A percentile compares a stretch with the other conserved stretches of the same genome.
phyloP scores from a whole-genome alignment of 1,284 basidiomycete genomes.

The Laetiporus sulphureus region DNA sequence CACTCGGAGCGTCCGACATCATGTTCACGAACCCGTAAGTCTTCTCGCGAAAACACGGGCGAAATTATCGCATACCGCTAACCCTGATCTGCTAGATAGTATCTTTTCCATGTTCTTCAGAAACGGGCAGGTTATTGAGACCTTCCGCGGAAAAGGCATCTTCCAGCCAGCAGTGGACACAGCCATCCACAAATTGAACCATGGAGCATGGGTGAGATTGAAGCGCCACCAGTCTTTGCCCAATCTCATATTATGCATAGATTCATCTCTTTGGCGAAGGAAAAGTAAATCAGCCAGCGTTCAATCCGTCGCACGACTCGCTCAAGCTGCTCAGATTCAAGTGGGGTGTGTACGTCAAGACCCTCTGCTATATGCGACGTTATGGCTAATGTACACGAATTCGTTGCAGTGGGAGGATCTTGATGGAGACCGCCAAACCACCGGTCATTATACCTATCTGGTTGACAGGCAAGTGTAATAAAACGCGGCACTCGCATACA shows the following conservation, averaged over 20 bases:
- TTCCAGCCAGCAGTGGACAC: slow-evolving; percentile 84
- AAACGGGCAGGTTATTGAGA: slow-evolving; percentile 90
- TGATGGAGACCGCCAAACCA: slow-evolving; percentile 69
- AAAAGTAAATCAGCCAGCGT: slow-evolving; percentile 71
- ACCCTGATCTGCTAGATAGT: slow-evolving; percentile 43
- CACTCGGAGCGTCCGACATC: slow-evolving; percentile 87
- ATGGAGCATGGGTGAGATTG: slow-evolving; percentile 76
- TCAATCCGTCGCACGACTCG: slow-evolving; percentile 31
- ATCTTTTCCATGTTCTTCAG: slow-evolving; percentile 80
- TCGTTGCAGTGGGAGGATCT: slow-evolving; percentile 61
- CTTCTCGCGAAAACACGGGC: not conserved
- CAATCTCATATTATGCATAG: too few relatives aligned
- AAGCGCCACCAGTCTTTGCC: too few relatives aligned
- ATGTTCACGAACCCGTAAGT: slow-evolving; percentile 91
- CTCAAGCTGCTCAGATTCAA: slow-evolving; percentile 77
- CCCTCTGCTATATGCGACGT: not conserved
- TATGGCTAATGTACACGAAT: slow-evolving; percentile 1
- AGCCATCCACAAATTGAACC: slow-evolving; percentile 74
- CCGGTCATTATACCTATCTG: slow-evolving; percentile 94
- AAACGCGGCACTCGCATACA: not conserved
- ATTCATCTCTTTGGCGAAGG: slow-evolving; percentile 95
- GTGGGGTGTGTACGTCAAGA: slow-evolving; percentile 83
- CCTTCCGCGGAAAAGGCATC: slow-evolving; percentile 84
- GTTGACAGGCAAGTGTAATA: slow-evolving; percentile 58
- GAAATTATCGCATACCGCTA: slow-evolving; percentile 2